Base-by-base conservation (phyloP, 495 filamentous ascomycete species). In the Neurospora cerealis region DNA sequence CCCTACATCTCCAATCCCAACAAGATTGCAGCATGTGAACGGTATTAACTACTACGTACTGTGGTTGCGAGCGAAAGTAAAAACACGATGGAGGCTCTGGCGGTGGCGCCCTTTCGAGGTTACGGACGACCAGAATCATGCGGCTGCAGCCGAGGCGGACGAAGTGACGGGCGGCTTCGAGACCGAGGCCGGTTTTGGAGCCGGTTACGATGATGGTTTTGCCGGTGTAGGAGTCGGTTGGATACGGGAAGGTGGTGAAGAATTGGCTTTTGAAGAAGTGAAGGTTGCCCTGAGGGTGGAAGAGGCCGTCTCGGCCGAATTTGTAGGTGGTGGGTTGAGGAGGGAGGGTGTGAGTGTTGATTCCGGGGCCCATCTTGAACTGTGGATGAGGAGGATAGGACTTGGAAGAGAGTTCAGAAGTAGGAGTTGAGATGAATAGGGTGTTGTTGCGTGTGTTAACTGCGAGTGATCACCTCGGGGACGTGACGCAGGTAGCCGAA, bases 181-280 rank as follows among this genome's bases (percentile, higher is more conserved):
- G 80, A 24, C 88, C 88, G 1, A 90, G 76, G 36, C 88, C 88
- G 4, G 79, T 81, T 71, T 88, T 89, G 34, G 82, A 80, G 48
- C 88, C 87, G 0, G 87, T 90, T 37, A 90, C 79, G 69, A 91
- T 83, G 48, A 87, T 78, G 10, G 83, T 87, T 70, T 86, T 76
- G 28, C 76, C 77, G 0, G 77, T 42, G 28, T 71, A 77, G 32
- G 48, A 72, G 17, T 9, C 71, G 5, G 40, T 71, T 0, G 72
- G 70, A 42, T 72, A 60, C 0, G 76, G 76, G 4, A 74, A 74
- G 41, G 24, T 72, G 19, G 46, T 42, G 62, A 71, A 34, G 37
- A 75, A 41, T 42, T 77, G 76, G 28, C 19, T 21, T 15, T 70
- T 37, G 72, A 77, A 32, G 69, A 75, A 72, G 24, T 36, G 21